A percentile compares a stretch with the other conserved stretches of the same genome.
Evolutionary conservation across 768 basidiomycete species (phyloP).

Genomic region (Rhizopogon vulgaris): DNA sequence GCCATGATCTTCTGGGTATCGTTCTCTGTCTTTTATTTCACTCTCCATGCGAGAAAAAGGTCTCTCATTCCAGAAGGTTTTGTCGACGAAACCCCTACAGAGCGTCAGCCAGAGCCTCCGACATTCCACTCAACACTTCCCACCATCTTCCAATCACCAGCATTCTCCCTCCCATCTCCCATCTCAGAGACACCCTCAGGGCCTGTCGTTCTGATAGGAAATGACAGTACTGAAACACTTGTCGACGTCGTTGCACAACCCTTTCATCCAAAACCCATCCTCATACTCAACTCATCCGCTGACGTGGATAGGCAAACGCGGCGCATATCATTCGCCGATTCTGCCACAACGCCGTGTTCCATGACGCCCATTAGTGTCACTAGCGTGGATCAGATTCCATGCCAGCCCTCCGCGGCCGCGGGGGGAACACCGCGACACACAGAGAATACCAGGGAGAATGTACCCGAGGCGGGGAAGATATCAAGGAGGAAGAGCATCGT

Average conservation of each 20-base stretch:
- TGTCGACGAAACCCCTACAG: background rate
- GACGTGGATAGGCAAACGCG: background rate
- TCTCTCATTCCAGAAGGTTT: background rate
- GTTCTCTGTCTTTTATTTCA: background rate
- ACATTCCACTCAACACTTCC: background rate
- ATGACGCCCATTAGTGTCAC: background rate
- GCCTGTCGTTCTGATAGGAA: background rate
- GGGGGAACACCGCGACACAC: background rate
- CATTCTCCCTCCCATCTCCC: background rate
- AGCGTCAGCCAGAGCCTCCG: background rate
- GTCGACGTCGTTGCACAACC: background rate
- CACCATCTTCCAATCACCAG: background rate
- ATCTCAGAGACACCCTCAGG: background rate
- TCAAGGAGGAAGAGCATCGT: background rate
- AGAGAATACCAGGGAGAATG: background rate
- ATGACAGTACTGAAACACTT: background rate
- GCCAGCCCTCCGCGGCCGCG: background rate
- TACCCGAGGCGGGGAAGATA: background rate
- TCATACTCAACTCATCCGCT: background rate
- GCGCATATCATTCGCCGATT: background rate
- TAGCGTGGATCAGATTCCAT: background rate
- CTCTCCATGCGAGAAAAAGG: background rate
- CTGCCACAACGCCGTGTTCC: background rate
- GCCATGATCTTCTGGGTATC: background rate
- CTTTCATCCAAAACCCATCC: background rate